Evolutionary conservation across 176 grass and related monocot genomes (phyloP), one percentile per base, ranked within the genome.

Genomic region (Sorghum bicolor): DNA sequence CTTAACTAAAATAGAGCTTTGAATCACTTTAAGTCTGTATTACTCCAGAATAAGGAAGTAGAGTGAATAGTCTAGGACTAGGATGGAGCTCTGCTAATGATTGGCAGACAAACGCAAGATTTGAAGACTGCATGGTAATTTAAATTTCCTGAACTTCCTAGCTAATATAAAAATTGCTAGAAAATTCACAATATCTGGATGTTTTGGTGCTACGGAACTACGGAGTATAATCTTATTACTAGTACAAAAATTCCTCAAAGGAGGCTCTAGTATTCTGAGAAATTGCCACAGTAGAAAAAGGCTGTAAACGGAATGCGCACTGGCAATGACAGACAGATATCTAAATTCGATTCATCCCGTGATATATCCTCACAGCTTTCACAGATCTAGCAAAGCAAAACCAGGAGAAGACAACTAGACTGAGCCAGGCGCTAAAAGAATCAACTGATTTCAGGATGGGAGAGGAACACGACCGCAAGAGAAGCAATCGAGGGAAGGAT

Each of bases 401-500:
- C 4, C 4, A 75, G 39, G 12, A 26, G 7, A 43, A 32, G 6
- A 74, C 20, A 24, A 74, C 38, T 44, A 14, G 19, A n/a, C 38
- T 26, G 57, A 47, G n/a, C 19, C 29, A 8, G 25, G 5, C 1
- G 22, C 30, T 37, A 14, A 67, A 66, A 19, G 11, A 60, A 57
- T 74, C 16, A 58, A 45, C 10, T 11, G 31, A 79, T 83, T 78
- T 44, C 45, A 73, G 64, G 30, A 57, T 4, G 19, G 32, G 17
- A 69, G 12, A n/a, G 41, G 25, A 43, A 43, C 26, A 28, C 2
- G 41, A 73, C 40, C 0, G 41, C 58, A 2, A 60, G 64, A 79
- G 44, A 76, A 37, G 55, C 61, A 31, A 74, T 47, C 30, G 5
- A 3, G 73, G 5, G 2, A 90, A 93, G 94, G 94, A 96, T 96